Evolutionary conservation across 2,329 filamentous ascomycete species (phyloP).

Genomic region (Myriangium duriaei): DNA sequence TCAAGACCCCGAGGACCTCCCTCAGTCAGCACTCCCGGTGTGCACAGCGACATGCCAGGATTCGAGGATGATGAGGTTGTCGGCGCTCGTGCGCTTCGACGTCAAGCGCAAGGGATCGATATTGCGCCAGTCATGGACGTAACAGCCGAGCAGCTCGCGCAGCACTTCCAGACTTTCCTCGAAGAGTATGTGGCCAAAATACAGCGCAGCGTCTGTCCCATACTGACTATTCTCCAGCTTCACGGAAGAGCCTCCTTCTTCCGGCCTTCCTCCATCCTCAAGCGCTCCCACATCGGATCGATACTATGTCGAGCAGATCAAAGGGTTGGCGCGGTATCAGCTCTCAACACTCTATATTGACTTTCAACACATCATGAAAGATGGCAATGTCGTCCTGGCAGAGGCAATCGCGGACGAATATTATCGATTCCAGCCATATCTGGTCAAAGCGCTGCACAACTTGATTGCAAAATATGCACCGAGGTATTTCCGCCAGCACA

Average conservation of each 20-base stretch:
- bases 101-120: conserved; percentile 32
- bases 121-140: conserved; percentile 65
- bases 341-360: conserved; percentile 83
- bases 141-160: conserved; percentile 61
- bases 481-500: conserved; percentile 83
- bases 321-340: conserved; percentile 58
- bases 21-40: conserved; percentile 38
- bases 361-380: conserved; percentile 68
- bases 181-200: conserved; percentile 47
- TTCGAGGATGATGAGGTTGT: conserved; percentile 52
- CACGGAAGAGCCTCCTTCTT: conserved; percentile 11
- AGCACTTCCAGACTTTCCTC: conserved; percentile 68
- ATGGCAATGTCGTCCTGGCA: conserved; percentile 68
- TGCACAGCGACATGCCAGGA: conserved; percentile 44
- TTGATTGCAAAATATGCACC: conserved; percentile 92
- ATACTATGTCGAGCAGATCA: conserved; percentile 76
- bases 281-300: conserved; percentile 64
- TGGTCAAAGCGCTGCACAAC: conserved; percentile 79
- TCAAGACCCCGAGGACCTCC: conserved; percentile 43
- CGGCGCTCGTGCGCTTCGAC: conserved; percentile 37
- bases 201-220: not conserved
- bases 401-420: conserved; percentile 81
- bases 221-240: conserved; percentile 1
- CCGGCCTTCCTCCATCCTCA: conserved; percentile 35
- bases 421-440: conserved; percentile 87